Base-by-base conservation (phyloP, 2,329 filamentous ascomycete genomes). In the Lasiodiplodia gonubiensis region DNA sequence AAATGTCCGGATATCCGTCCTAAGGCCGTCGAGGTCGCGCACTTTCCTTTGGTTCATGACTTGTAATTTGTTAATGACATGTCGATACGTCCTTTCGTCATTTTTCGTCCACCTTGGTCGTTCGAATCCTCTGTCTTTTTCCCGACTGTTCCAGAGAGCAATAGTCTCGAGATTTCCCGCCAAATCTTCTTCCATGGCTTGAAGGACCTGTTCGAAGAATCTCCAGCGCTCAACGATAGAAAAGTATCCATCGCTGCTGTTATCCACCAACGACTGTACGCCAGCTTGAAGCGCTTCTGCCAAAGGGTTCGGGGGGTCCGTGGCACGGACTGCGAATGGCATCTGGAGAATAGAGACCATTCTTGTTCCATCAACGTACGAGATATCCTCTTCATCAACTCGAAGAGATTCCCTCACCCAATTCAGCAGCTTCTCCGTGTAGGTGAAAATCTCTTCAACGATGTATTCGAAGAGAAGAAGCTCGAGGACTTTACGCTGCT, bases 21-120 rank as follows among this genome's bases (percentile, higher is more conserved):
- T 64, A 14, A 55, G 37, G 2, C 64, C 18, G 30, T 65, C 42
- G 8, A 60, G 12, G 14, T 60, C 37, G n/a, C 55, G 55, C 23
- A 30, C 48, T 16, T 11, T 46, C 23, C 23, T 60, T 11, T 51
- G 65, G 64, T 69, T 64, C 5, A 54, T 30, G 23, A 66, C 64
- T 11, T 52, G 48, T 4, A 71, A 63, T 21, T 70, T 70, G 16
- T 63, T 69, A 18, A 74, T 73, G 27, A 66, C 30, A 49, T 70
- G 67, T 2, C 69, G 69, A 25, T 78, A 77, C 57, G 74, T 75
- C 23, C 71, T 69, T 66, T 79, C 75, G 37, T 78, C 74, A 8
- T 70, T 73, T 0, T 69, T 69, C 0, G 76, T 77, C 77, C 76
- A 78, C 1, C 76, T 72, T 0, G 76, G 76, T n/a, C 67, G 64